Evolutionary conservation across 805 yeast genomes (phyloP), one percentile per base, ranked within the genome.

Genomic region (Teunomyces aglyptinius): DNA sequence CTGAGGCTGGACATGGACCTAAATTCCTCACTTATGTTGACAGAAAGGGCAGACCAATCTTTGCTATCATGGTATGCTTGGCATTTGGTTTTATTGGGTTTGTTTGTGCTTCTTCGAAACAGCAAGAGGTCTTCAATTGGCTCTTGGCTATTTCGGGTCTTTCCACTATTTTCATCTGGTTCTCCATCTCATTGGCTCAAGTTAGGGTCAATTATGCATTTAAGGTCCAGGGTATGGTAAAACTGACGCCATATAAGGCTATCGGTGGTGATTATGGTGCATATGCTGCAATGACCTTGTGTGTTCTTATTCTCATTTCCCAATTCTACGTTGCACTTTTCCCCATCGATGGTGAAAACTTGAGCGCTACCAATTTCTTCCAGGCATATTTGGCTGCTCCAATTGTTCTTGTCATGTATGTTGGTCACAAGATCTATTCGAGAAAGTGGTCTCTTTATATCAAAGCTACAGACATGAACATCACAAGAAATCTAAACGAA

Each of bases 111-210:
- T 77, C 85, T 27, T 65, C 75, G 2, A 65, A 75, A 47, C 80
- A 81, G 61, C 75, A 73, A 40, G 75, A 66, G 6, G 85, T 85
- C 24, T 87, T 87, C 68, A 72, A 72, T 50, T 87, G 94, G 94
- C 65, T 87, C 60, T 70, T 85, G 55, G 85, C 91, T n/a, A 63
- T 87, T 19, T 81, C 89, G 33, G 90, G 91, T 48, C 68, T 87
- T 49, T 80, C 90, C 1, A 81, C 90, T n/a, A 73, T 86, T 49
- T 81, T 85, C 65, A 83, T 87, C 18, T 87, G 96, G 96, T 84
- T 84, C 44, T 78, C 89, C 5, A 82, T 86, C 50, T 81, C 85
- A 55, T 67, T 77, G 35, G 78, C 84, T 33, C 92, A 86, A 56
- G 56, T 83, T 33, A 76, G 82, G 48, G 87, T 85, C 67, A 77